Conservation (phyloP, 768 basidiomycete species). For the Kwoniella sp. region DNA sequence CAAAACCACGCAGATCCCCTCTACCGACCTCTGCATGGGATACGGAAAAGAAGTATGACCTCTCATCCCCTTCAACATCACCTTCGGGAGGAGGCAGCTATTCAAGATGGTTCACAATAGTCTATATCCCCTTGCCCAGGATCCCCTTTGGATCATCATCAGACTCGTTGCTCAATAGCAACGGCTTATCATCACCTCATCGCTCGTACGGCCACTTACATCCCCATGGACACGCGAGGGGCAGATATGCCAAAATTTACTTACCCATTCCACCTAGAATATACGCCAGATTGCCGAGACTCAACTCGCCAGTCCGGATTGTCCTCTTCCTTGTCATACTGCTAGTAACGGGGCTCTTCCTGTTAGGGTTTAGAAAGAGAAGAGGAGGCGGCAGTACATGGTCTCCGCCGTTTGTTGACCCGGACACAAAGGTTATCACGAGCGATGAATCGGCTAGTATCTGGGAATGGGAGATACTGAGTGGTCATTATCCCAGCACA, state of each 20-base stretch:
- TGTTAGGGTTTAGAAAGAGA: slow-evolving; percentile 45
- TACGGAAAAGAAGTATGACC: slow-evolving; percentile 42
- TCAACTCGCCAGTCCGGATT: slow-evolving; percentile 32
- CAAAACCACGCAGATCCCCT: slow-evolving; percentile 43
- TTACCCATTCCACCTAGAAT: slow-evolving; percentile 52
- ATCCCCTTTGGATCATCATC: slow-evolving; percentile 30
- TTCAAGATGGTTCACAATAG: slow-evolving; percentile 40
- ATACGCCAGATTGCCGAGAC: slow-evolving; percentile 33
- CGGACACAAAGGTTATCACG: slow-evolving; percentile 52
- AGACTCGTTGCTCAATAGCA: slow-evolving; percentile 19
- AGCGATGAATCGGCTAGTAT: slow-evolving; percentile 76
- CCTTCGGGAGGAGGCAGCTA: slow-evolving; percentile 17
- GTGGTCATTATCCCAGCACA: slow-evolving; percentile 90
- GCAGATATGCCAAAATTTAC: slow-evolving; percentile 43
- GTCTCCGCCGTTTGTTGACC: slow-evolving; percentile 54
- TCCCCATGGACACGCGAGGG: neutral
- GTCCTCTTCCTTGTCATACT: slow-evolving; percentile 28
- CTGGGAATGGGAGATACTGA: slow-evolving; percentile 93
- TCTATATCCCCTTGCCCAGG: slow-evolving; percentile 49
- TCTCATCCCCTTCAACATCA: slow-evolving; percentile 21
- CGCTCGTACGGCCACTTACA: slow-evolving; percentile 2
- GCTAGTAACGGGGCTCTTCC: slow-evolving; percentile 31
- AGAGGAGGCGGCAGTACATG: slow-evolving; percentile 38
- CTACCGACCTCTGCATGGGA: slow-evolving; percentile 45
- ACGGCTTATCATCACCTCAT: slow-evolving; percentile 16